Conservation (phyloP, 208 protist species). For the Crithidia expoeki region DNA sequence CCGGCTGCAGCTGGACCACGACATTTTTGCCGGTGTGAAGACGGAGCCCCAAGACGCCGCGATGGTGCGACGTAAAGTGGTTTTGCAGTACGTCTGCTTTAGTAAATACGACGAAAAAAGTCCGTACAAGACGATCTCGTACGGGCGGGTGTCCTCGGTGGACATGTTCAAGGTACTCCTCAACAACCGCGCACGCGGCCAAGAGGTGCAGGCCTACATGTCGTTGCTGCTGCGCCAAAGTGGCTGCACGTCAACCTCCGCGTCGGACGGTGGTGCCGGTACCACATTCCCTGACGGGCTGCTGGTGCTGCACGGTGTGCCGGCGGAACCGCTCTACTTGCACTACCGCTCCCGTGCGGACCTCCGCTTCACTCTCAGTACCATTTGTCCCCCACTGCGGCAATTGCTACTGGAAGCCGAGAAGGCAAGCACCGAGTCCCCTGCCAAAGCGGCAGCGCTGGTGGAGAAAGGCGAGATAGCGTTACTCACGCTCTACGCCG, state of each 20-base stretch:
- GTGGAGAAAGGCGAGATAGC: slow-evolving; percentile 19
- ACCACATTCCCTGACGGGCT: slow-evolving; percentile 40
- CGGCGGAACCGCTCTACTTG: slow-evolving; percentile 44
- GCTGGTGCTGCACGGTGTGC: slow-evolving; percentile 43
- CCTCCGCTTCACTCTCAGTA: slow-evolving; percentile 45
- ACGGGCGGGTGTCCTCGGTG: slow-evolving; percentile 34
- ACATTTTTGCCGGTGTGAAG: slow-evolving; percentile 19
- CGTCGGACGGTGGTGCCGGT: not conserved
- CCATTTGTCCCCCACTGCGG: slow-evolving; percentile 8
- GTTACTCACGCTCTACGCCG: slow-evolving; percentile 13
- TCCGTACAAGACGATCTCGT: slow-evolving; percentile 45
- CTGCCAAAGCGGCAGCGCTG: not conserved
- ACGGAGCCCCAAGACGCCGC: not conserved
- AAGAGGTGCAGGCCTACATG: slow-evolving; percentile 39
- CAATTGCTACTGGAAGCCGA: slow-evolving; percentile 4
- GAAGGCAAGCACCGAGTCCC: not conserved
- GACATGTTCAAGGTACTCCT: slow-evolving; percentile 29
- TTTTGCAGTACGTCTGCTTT: slow-evolving; percentile 29
- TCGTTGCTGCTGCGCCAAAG: slow-evolving; percentile 43
- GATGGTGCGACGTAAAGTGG: slow-evolving; percentile 14
- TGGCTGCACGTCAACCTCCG: not conserved
- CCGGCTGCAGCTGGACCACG: slow-evolving; percentile 7
- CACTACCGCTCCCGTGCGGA: slow-evolving; percentile 51
- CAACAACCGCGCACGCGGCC: slow-evolving; percentile 10
- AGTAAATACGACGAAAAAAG: slow-evolving; percentile 21